These are phyloP conservation scores for Rhododendron simsii DNA, from an alignment of 148 eudicot species.

Conservation along the genomic window DNA sequence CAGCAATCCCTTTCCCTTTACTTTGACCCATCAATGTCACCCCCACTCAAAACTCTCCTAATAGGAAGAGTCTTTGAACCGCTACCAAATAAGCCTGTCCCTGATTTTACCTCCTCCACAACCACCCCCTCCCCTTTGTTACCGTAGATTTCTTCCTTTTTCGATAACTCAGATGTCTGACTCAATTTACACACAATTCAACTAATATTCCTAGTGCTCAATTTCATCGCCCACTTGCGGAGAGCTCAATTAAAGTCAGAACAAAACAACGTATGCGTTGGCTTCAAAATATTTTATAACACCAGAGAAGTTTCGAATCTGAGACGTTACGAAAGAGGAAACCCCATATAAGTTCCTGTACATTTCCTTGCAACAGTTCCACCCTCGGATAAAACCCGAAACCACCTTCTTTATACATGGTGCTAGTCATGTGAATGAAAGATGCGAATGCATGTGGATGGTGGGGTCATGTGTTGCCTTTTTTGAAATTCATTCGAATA, in stretches of 20 bases:
- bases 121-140: neutral
- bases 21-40: neutral
- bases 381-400: neutral
- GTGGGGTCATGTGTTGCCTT: neutral
- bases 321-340: neutral
- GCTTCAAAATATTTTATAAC: neutral
- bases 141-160: no score
- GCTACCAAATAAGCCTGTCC: neutral
- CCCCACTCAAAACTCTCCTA: neutral
- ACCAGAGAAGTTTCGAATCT: no score
- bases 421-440: neutral
- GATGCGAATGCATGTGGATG: neutral
- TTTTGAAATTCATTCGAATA: neutral
- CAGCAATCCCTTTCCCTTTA: neutral
- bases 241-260: no score
- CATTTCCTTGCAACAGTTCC: neutral
- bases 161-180: no score
- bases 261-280: neutral
- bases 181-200: no score
- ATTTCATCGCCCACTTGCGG: no score
- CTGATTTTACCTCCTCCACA: neutral
- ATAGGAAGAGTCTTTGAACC: neutral
- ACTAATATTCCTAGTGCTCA: no score
- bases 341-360: neutral
- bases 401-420: neutral